phyloP scores from a whole-genome alignment of 495 filamentous ascomycete genomes.

The Daldinia vernicosa region DNA sequence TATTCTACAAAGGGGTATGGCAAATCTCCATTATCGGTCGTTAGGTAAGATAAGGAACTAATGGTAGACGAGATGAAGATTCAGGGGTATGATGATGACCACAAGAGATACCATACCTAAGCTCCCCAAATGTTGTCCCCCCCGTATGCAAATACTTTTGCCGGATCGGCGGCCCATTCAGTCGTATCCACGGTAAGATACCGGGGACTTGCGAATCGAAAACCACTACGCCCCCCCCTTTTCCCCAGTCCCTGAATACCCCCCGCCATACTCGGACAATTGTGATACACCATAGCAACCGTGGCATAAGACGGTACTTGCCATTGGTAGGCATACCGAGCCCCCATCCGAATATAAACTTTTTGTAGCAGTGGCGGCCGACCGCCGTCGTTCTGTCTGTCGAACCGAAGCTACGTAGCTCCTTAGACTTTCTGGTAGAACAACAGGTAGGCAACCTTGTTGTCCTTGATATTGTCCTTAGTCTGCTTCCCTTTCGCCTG shows the following conservation, averaged over 20 bases:
- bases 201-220: conserved; percentile 25
- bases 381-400: neutral
- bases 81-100: conserved; percentile 15
- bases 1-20: conserved; percentile 28
- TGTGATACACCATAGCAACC: conserved; percentile 25
- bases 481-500: conserved; percentile 65
- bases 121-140: conserved; percentile 12
- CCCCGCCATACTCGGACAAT: conserved; percentile 15
- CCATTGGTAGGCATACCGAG: conserved; percentile 24
- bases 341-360: conserved; percentile 13
- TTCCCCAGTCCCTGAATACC: conserved; percentile 22
- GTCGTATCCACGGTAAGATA: conserved; percentile 19
- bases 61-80: conserved; percentile 14
- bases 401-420: neutral
- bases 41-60: conserved; percentile 9
- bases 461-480: conserved; percentile 82
- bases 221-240: conserved; percentile 24
- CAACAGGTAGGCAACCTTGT: conserved; percentile 94
- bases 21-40: conserved; percentile 25
- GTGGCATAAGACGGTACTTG: conserved; percentile 16
- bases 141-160: conserved; percentile 18
- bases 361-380: conserved; percentile 2
- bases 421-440: conserved; percentile 85
- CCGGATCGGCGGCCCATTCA: conserved; percentile 7
- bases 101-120: conserved; percentile 27